These are phyloP conservation scores for Aspergillus transmontanensis DNA, from an alignment of 2,329 filamentous ascomycete species.

Conservation along the genomic window DNA sequence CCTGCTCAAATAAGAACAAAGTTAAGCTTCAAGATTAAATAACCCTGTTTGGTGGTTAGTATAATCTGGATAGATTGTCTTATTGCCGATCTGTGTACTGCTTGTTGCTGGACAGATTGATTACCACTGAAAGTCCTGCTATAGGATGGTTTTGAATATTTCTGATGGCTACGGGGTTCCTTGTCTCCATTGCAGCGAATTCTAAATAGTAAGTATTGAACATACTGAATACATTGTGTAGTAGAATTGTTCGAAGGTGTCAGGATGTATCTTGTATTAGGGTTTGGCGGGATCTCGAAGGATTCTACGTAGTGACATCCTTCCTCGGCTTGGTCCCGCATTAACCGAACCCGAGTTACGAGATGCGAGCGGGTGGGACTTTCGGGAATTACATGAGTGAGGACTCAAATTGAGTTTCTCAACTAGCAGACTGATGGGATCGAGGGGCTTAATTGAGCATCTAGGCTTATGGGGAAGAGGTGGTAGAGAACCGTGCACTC, in stretches of 20 bases:
- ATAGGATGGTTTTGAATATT: neutral
- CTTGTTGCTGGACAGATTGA: neutral
- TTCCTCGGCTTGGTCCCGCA: neutral
- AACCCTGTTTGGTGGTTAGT: neutral
- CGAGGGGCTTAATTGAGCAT: neutral
- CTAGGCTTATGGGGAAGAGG: too few relatives aligned
- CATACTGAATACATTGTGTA: too few relatives aligned
- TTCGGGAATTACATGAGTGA: neutral
- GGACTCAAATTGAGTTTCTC: neutral
- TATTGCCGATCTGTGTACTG: neutral
- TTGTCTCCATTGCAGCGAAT: neutral
- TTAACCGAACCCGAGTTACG: neutral
- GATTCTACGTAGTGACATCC: neutral
- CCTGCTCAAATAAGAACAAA: neutral
- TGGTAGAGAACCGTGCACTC: neutral
- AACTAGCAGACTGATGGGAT: neutral
- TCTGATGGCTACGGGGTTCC: neutral
- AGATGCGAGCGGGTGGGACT: neutral
- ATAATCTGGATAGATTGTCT: neutral
- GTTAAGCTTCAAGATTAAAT: neutral
- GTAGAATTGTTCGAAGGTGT: too few relatives aligned
- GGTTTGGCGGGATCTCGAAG: neutral
- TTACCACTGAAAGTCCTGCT: neutral
- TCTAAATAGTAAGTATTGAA: neutral
- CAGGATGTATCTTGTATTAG: neutral